Base-by-base conservation (phyloP, 1,284 basidiomycete genomes). In the Afroboletus lepidellus region DNA sequence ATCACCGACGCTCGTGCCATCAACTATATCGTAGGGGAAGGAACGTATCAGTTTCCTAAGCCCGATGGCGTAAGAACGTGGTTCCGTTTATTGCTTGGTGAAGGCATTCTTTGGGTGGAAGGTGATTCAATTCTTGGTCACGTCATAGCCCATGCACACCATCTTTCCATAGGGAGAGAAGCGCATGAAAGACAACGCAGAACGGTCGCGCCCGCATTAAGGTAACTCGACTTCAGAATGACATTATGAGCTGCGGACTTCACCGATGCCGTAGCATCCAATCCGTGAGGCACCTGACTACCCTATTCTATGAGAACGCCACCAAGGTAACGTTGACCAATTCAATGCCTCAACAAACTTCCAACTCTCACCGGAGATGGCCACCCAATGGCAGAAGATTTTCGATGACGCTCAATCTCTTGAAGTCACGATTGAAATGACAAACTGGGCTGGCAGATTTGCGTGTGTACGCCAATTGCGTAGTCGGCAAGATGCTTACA, bases 91-190 rank as follows among this genome's bases (percentile, higher is more conserved):
- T 74, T 80, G 2, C 70, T 82, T 5, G 81, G 82, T 16, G 74
- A 83, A 65, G 81, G 81, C n/a, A 77, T 84, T 51, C 73, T 84
- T 18, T 83, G 80, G 77, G 73, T 80, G 16, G 81, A 84, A 76
- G 81, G 80, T 79, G 53, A 57, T 37, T 25, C 8, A 5, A 20
- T 53, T 21, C 8, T 36, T 16, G 30, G 11, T 44, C 33, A 41
- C 50, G 23, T 29, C 20, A 30, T 25, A 5, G 18, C 37, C 29
- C 46, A 9, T 47, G 25, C 36, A 32, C 41, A 53, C 37, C 41
- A 34, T 32, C 18, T 45, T 21, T 49, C 20, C 24, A 18, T 34
- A 80, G 79, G 80, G 1, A 82, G 77, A 61, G 73, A 74, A 41
- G 74, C 74, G 5, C 81, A 83, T 50, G 79, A 82, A 59, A 72